Percentiles rank a stretch among this genome's conserved stretches.
Conservation (phyloP, 768 basidiomycete genomes). For the Pleurotus pulmonarius region DNA sequence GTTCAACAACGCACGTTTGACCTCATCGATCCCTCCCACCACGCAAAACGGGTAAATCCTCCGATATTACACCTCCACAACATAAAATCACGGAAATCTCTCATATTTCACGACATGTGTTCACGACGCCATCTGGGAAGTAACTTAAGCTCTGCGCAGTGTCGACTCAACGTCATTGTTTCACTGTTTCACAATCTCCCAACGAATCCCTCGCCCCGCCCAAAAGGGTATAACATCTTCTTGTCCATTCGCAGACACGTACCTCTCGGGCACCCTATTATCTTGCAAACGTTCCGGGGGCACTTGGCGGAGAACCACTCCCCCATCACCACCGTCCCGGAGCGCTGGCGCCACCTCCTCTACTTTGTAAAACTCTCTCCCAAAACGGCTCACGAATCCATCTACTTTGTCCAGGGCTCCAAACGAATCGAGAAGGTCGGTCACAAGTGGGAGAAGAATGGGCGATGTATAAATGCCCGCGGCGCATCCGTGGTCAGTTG, state of each 20-base stretch:
- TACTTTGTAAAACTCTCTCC: slow-evolving; percentile 73
- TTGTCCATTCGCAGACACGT: slow-evolving; percentile 31
- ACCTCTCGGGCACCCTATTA: slow-evolving; percentile 43
- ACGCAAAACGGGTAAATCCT: not conserved
- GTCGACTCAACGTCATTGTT: no score
- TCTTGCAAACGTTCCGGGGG: slow-evolving; percentile 22
- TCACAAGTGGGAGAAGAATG: slow-evolving; percentile 85
- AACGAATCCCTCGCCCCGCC: slow-evolving; percentile 76
- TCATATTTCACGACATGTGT: not conserved
- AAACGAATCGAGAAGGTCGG: slow-evolving; percentile 84
- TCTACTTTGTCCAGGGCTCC: slow-evolving; percentile 80
- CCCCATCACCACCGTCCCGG: slow-evolving; percentile 26
- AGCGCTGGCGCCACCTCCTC: not conserved
- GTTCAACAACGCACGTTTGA: slow-evolving; percentile 9
- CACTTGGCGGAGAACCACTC: slow-evolving; percentile 42
- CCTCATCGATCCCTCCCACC: slow-evolving; percentile 4
- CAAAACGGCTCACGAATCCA: slow-evolving; percentile 75
- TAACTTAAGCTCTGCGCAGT: not conserved
- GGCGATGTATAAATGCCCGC: slow-evolving; percentile 97
- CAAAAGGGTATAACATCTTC: slow-evolving; percentile 79
- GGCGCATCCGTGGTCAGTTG: slow-evolving; percentile 74
- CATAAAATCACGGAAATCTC: not conserved
- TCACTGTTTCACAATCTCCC: slow-evolving; percentile 46
- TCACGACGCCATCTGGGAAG: not conserved
- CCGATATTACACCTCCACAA: not conserved